Evolutionary conservation across 2,329 filamentous ascomycete species (phyloP).

Genomic region (Colletotrichum sp.): DNA sequence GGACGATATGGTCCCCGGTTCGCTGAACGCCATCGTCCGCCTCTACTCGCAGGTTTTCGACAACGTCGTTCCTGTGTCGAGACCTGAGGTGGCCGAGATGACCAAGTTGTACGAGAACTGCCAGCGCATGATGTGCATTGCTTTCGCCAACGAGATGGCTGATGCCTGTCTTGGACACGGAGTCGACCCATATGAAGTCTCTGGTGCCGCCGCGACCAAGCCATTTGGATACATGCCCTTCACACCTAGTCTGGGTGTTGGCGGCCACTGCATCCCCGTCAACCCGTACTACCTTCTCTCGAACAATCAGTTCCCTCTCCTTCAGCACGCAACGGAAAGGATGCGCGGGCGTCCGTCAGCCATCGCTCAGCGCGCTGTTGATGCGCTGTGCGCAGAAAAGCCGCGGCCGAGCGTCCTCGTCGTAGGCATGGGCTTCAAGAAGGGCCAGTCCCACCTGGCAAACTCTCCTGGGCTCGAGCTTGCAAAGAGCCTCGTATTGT

Average conservation of each 20-base stretch:
- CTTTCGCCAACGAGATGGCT: slow-evolving; percentile 62
- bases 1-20: slow-evolving; percentile 49
- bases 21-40: slow-evolving; percentile 45
- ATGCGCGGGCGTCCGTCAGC: slow-evolving; percentile 47
- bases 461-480: slow-evolving; percentile 53
- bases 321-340: slow-evolving; percentile 46
- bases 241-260: slow-evolving; percentile 53
- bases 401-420: slow-evolving; percentile 41
- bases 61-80: slow-evolving; percentile 51
- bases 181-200: slow-evolving; percentile 58
- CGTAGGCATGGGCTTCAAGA: slow-evolving; percentile 56
- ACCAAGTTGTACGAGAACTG: slow-evolving; percentile 65
- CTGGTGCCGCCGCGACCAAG: slow-evolving; percentile 52
- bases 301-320: slow-evolving; percentile 51
- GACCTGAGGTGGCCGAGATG: slow-evolving; percentile 62
- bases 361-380: slow-evolving; percentile 41
- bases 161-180: slow-evolving; percentile 51
- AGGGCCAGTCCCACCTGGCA: slow-evolving; percentile 50
- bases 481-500: slow-evolving; percentile 39
- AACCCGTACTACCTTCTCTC: slow-evolving; percentile 59
- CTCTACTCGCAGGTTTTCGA: slow-evolving; percentile 56
- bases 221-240: slow-evolving; percentile 59
- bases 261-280: slow-evolving; percentile 62
- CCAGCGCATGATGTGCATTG: slow-evolving; percentile 59
- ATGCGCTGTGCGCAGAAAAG: slow-evolving; percentile 28